phyloP scores from a whole-genome alignment of 495 filamentous ascomycete species.

The Neurospora sp. region DNA sequence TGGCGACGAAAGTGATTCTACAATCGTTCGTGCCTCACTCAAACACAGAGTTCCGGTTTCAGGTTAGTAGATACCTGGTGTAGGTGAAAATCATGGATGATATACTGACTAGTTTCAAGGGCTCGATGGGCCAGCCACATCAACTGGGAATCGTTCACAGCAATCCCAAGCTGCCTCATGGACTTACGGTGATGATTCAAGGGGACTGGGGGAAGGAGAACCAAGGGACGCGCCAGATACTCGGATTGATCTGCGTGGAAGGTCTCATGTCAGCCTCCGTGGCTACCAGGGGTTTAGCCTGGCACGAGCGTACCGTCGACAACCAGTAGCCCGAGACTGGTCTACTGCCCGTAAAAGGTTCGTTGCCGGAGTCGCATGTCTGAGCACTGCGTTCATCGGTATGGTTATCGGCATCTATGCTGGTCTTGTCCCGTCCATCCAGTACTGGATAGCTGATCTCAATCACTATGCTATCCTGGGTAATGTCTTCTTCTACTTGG shows the following conservation, averaged over 20 bases:
- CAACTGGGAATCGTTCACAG: neutral
- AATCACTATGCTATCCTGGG: conserved; percentile 57
- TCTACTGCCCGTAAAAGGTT: conserved; percentile 52
- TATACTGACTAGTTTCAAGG: neutral
- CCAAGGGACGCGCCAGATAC: neutral
- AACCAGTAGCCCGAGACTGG: conserved; percentile 57
- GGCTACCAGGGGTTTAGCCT: conserved; percentile 42
- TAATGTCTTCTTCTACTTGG: conserved; percentile 60
- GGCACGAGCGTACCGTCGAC: conserved; percentile 38
- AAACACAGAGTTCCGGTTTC: neutral
- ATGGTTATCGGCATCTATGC: conserved; percentile 64
- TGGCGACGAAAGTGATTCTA: neutral
- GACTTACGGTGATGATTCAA: neutral
- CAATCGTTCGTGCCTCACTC: neutral
- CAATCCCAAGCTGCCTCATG: neutral
- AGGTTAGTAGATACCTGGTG: neutral
- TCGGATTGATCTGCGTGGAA: conserved; percentile 27
- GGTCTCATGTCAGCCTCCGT: conserved; percentile 30
- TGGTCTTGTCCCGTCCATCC: conserved; percentile 63
- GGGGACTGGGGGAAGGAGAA: neutral
- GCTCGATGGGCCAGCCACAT: neutral
- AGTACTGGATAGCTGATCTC: conserved; percentile 58
- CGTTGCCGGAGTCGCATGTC: conserved; percentile 55
- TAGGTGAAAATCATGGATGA: neutral
- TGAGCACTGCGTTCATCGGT: conserved; percentile 58